A percentile compares a stretch with the other conserved stretches of the same genome.
Evolutionary conservation across 139 green algal species (phyloP).

Genomic region (Gonium pectorale): DNA sequence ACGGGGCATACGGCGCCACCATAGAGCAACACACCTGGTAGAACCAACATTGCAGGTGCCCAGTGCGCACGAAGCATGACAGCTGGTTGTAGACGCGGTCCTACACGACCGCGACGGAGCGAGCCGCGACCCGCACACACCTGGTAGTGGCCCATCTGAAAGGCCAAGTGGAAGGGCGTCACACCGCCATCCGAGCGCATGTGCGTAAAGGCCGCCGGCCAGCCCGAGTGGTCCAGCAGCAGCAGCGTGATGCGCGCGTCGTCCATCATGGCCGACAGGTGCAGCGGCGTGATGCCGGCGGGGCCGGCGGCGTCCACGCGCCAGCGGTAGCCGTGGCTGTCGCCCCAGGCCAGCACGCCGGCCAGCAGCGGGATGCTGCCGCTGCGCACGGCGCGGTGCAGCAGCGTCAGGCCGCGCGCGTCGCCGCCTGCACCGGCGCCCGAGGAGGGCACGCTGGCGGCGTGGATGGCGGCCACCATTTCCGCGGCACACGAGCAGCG

Average conservation of each 20-base stretch:
- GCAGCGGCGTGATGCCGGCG: conserved; percentile 65
- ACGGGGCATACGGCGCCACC: too few relatives aligned
- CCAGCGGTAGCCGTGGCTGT: conserved; percentile 49
- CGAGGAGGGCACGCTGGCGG: conserved; percentile 1
- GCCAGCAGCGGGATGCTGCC: conserved; percentile 52
- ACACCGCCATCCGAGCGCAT: conserved; percentile 54
- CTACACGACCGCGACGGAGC: too few relatives aligned
- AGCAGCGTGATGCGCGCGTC: conserved; percentile 58
- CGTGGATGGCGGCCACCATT: conserved; percentile 57
- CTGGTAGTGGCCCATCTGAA: conserved; percentile 73
- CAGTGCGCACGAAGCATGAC: too few relatives aligned
- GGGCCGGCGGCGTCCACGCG: conserved; percentile 51
- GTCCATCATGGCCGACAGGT: conserved; percentile 65
- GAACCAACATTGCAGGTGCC: too few relatives aligned
- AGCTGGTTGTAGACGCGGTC: too few relatives aligned
- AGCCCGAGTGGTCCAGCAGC: conserved; percentile 59
- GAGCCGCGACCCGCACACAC: too few relatives aligned
- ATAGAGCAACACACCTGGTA: too few relatives aligned
- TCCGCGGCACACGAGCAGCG: conserved; percentile 53
- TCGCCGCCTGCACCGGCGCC: not conserved
- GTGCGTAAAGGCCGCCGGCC: conserved; percentile 56
- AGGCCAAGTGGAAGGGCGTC: conserved; percentile 74
- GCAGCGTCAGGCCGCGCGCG: conserved; percentile 47
- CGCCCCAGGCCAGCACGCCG: conserved; percentile 58
- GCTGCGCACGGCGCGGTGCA: conserved; percentile 61